Base-by-base conservation (phyloP, 2,329 filamentous ascomycete genomes). In the Exophiala phaeomuriformis region DNA sequence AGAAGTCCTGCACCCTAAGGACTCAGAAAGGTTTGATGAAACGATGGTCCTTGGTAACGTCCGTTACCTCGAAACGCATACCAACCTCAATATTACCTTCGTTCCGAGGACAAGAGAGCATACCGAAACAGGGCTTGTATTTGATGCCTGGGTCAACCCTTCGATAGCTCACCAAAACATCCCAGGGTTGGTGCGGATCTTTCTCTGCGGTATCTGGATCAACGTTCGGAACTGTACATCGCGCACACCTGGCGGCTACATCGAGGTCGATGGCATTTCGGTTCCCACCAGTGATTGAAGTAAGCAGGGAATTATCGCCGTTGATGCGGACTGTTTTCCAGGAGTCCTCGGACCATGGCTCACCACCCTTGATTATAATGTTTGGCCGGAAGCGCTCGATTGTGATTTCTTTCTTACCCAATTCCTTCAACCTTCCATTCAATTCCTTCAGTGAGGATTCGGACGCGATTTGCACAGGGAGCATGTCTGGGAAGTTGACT, bases 121-220 rank as follows among this genome's bases (percentile, higher is more conserved):
- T 84, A 1, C 82, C 82, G 71, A 84, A 84, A 60, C 81, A 83
- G 39, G 82, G 82, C 69, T 84, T 84, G 58, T 72, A 84, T 67
- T 75, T 83, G 29, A 80, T 74, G 0, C 81, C 81, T 61, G 76
- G 69, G 63, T 84, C 81, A 3, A 84, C 72, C 30, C 80, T 67
- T 5, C 81, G 69, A 66, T 81, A 84, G 62, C 77, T 77, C 73
- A 82, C 78, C 50, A 84, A 65, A 56, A 75, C 76, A 61, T 82
- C 75, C 81, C 81, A 84, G 4, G 81, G 81, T 70, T 84, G 74
- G 45, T 73, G 73, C 47, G 73, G 71, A 63, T 84, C 72, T 66
- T 81, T 80, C 54, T 75, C 72, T 5, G 77, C 81, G 3, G 80
- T 81, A n/a, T 78, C 75, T 0, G 81, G 80, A 60, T 84, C 68